A percentile compares a stretch with the other conserved stretches of the same genome.
phyloP scores from a whole-genome alignment of 441 rosid genomes.

The Pelargonium fulgidum region DNA sequence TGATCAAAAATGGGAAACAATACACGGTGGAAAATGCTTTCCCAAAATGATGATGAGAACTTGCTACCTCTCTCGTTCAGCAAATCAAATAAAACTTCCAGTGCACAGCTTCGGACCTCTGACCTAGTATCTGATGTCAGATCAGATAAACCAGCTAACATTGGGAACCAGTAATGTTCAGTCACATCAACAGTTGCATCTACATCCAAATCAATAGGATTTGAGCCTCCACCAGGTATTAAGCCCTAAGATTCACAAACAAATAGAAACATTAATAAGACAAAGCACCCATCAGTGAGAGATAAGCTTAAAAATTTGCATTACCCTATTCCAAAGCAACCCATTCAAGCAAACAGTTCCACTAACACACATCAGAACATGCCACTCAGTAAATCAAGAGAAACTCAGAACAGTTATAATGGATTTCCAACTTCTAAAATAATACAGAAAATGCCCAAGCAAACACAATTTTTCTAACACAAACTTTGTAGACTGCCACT shows the following conservation, averaged over 20 bases:
- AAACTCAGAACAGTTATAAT: no score
- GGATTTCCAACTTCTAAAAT: no score
- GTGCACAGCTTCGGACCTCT: constrained; percentile 95
- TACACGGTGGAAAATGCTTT: constrained; percentile 95
- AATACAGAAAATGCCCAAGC: no score
- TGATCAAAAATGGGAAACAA: constrained; percentile 98
- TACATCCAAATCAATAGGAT: constrained; percentile 51
- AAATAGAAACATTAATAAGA: constrained; percentile 12
- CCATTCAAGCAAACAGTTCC: background rate
- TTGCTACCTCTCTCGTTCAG: constrained; percentile 96
- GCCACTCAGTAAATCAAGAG: background rate
- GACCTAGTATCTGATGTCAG: constrained; percentile 84
- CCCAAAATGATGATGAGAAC: constrained; percentile 95
- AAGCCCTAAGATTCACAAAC: constrained; percentile 57
- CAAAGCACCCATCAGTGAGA: background rate
- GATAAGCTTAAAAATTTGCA: background rate
- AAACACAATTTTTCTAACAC: no score
- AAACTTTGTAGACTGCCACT: no score
- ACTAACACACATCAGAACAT: background rate
- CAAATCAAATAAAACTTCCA: constrained; percentile 96
- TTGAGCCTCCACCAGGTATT: constrained; percentile 88
- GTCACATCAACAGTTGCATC: constrained; percentile 75
- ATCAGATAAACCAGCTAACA: constrained; percentile 99
- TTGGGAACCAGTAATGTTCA: constrained; percentile 98
- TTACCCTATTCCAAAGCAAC: background rate